These are phyloP conservation scores for Purpureocillium takamizusanense DNA, from an alignment of 2,329 filamentous ascomycete genomes.

Conservation along the genomic window DNA sequence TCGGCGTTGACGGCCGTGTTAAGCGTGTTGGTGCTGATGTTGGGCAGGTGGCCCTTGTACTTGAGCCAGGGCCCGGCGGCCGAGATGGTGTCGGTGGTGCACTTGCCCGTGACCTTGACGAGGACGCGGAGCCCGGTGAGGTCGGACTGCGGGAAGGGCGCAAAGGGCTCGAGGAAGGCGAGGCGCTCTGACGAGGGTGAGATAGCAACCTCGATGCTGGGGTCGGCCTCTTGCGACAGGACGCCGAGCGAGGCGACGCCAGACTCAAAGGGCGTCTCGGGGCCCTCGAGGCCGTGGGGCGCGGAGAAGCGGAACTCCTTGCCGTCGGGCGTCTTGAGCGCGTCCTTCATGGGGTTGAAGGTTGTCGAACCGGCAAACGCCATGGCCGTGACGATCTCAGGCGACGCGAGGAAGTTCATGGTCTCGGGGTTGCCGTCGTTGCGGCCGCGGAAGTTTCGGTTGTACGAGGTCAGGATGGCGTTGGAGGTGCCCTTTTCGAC, in stretches of 20 bases:
- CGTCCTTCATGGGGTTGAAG: constrained; percentile 92
- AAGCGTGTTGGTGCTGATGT: constrained; percentile 95
- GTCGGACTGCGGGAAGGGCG: constrained; percentile 69
- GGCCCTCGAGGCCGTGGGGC: constrained; percentile 60
- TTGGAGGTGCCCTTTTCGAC: constrained; percentile 79
- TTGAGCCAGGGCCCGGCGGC: constrained; percentile 96
- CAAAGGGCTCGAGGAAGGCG: constrained; percentile 84
- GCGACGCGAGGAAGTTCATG: constrained; percentile 98
- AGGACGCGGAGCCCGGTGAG: constrained; percentile 74
- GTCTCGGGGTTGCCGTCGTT: constrained; percentile 95
- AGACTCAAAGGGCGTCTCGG: constrained; percentile 58
- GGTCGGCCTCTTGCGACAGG: constrained; percentile 61
- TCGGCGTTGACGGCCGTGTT: constrained; percentile 90
- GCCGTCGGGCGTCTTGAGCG: constrained; percentile 70
- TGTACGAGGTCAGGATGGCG: constrained; percentile 94
- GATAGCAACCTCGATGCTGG: constrained; percentile 64
- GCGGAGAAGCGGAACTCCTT: constrained; percentile 77
- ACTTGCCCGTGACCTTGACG: constrained; percentile 95
- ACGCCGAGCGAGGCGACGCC: constrained; percentile 70
- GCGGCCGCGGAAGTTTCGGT: constrained; percentile 93
- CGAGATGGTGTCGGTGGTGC: constrained; percentile 97
- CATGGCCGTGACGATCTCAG: constrained; percentile 95
- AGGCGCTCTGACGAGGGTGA: constrained; percentile 83
- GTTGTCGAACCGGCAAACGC: constrained; percentile 84
- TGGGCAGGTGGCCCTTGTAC: constrained; percentile 97